Evolutionary conservation across 1,284 basidiomycete species (phyloP), one percentile per base, ranked within the genome.

Genomic region (Moesziomyces sp.): DNA sequence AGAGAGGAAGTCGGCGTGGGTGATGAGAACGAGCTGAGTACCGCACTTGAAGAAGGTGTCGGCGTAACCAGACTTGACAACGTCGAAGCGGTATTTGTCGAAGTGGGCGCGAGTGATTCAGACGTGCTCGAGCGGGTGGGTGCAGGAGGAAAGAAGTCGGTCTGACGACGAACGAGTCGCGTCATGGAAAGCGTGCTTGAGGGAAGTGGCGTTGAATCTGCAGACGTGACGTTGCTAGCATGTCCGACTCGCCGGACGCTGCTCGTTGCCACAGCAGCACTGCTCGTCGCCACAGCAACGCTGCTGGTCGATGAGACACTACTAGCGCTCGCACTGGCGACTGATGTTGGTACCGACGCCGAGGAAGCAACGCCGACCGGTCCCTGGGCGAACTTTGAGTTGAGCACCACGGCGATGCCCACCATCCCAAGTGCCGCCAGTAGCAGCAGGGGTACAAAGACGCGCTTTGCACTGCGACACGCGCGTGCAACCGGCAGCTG

Each of bases 321-420:
- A 18, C 47, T 49, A 1, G 18, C 7, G 26, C 21, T 35, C 16
- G n/a, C 6, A 38, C 11, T 16, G 10, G 35, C 16, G 3, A n/a
- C 16, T 2, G 18, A 42, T 21, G 33, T 18, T 6, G 21, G 8
- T 5, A n/a, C 18, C 7, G 24, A 7, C 30, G 21, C 44, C 3
- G 44, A 21, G 13, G 56, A 52, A 13, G 18, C 11, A 4, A 9
- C 24, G 24, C 24, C 46, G 1, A 67, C 53, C 2, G 53, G 24
- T 10, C 66, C 59, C 16, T 38, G 44, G 8, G 59, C 52, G 43
- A 69, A 63, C 46, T 69, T 69, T 0, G 52, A 38, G 35, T 58
- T 69, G 30, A 69, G 19, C 40, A 69, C 66, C 10, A 69, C 59
- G 14, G 66, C 66, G 4, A 69, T 48, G 0, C 26, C 59, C 1